These are phyloP conservation scores for Cladosporium austrohemisphaericum DNA, from an alignment of 2,329 filamentous ascomycete genomes.

Conservation along the genomic window DNA sequence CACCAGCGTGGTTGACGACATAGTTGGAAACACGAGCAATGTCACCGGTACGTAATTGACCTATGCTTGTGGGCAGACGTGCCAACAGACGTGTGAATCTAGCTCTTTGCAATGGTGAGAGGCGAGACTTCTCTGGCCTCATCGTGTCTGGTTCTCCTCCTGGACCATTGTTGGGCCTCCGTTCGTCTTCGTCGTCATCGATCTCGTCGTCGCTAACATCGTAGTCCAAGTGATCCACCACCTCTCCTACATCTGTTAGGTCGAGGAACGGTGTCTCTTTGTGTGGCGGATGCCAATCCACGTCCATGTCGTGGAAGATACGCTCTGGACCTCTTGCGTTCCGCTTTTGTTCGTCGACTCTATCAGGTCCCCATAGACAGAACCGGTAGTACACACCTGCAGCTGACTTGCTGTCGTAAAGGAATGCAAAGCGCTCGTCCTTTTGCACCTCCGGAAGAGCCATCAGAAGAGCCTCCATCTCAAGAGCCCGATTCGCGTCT, in stretches of 20 bases:
- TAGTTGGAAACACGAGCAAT: slow-evolving; percentile 83
- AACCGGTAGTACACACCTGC: slow-evolving; percentile 90
- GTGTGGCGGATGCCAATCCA: slow-evolving; percentile 74
- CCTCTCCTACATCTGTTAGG: slow-evolving; percentile 66
- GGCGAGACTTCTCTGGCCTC: slow-evolving; percentile 51
- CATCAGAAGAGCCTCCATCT: slow-evolving; percentile 93
- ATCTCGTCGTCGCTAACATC: slow-evolving; percentile 84
- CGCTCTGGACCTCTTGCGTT: slow-evolving; percentile 32
- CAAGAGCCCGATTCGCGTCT: slow-evolving; percentile 54
- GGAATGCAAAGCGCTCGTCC: slow-evolving; percentile 89
- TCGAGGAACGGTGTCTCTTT: slow-evolving; percentile 62
- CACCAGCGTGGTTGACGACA: slow-evolving; percentile 79
- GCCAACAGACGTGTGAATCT: slow-evolving; percentile 81
- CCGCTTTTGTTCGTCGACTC: slow-evolving; percentile 45
- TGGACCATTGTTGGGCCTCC: slow-evolving; percentile 39
- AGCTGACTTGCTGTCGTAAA: slow-evolving; percentile 78
- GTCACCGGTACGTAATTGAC: slow-evolving; percentile 75
- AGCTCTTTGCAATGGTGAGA: slow-evolving; percentile 79
- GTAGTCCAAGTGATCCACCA: slow-evolving; percentile 80
- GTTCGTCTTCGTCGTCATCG: slow-evolving; percentile 51
- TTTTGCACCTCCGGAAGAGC: slow-evolving; percentile 74
- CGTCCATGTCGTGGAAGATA: slow-evolving; percentile 67
- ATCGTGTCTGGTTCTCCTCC: slow-evolving; percentile 38
- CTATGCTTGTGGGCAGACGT: slow-evolving; percentile 71
- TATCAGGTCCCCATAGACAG: slow-evolving; percentile 65